These are phyloP conservation scores for Neurospora tetraspora DNA, from an alignment of 495 filamentous ascomycete genomes.

Conservation along the genomic window DNA sequence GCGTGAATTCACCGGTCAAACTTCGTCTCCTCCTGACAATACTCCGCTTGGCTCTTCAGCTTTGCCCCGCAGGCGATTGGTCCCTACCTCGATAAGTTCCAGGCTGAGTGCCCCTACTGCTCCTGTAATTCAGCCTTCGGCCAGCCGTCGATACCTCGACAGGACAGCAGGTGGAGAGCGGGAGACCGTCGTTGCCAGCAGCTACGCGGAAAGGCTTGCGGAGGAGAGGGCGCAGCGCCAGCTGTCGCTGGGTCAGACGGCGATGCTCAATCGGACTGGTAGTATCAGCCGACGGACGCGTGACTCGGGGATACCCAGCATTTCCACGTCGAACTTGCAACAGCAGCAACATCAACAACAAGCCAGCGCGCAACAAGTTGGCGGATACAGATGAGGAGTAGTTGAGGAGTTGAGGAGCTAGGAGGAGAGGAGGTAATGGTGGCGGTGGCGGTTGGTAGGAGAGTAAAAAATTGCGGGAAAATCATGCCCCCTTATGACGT, in stretches of 20 bases:
- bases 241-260: constrained; percentile 27
- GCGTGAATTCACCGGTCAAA: constrained; percentile 25
- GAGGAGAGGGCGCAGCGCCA: constrained; percentile 35
- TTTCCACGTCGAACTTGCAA: background rate
- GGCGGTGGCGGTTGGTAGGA: background rate
- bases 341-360: background rate
- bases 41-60: constrained; percentile 25
- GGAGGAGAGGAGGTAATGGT: background rate
- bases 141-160: constrained; percentile 38
- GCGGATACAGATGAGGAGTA: background rate
- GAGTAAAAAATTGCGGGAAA: constrained; percentile 15
- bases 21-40: constrained; percentile 17
- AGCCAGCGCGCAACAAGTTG: background rate
- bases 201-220: constrained; percentile 23
- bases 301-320: constrained; percentile 25
- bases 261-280: constrained; percentile 30
- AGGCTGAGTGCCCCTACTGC: constrained; percentile 20
- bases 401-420: background rate
- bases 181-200: constrained; percentile 18
- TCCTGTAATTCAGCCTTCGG: constrained; percentile 14
- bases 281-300: constrained; percentile 33
- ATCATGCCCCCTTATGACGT: constrained; percentile 12
- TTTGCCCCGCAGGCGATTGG: constrained; percentile 33
- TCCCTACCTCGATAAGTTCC: constrained; percentile 26
- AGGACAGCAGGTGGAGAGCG: constrained; percentile 27